Percentiles rank a stretch among this genome's conserved stretches.
phyloP scores from a whole-genome alignment of 768 basidiomycete species.

The Kwoniella sp. region DNA sequence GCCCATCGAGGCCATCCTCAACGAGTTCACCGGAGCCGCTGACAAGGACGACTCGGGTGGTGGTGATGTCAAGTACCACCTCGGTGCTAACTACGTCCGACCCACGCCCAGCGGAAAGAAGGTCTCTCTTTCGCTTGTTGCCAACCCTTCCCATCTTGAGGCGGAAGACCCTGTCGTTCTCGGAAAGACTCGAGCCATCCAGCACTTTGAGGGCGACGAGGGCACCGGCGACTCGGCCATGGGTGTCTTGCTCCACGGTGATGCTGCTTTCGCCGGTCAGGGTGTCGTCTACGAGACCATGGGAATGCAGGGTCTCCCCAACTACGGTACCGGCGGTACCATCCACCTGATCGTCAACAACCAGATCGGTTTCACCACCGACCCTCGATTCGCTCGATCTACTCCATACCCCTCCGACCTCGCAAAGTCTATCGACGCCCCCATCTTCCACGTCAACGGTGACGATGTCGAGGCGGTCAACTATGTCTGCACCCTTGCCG shows the following conservation, averaged over 20 bases:
- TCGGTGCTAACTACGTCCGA: conserved; percentile 96
- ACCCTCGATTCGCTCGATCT: conserved; percentile 93
- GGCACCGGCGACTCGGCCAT: conserved; percentile 75
- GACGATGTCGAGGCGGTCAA: conserved; percentile 98
- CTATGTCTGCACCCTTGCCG: conserved; percentile 95
- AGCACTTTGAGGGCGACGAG: conserved; percentile 89
- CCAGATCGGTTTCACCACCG: conserved; percentile 98
- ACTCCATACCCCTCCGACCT: conserved; percentile 98
- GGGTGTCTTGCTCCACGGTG: conserved; percentile 93
- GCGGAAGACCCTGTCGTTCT: conserved; percentile 97
- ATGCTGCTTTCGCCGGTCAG: conserved; percentile 97
- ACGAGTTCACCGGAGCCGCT: conserved; percentile 80
- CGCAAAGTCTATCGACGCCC: conserved; percentile 95
- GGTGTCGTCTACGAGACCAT: conserved; percentile 99
- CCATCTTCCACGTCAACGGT: conserved; percentile 99
- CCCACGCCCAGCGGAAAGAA: conserved; percentile 98
- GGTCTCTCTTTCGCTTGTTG: conserved; percentile 92
- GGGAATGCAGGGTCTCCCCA: conserved; percentile 92
- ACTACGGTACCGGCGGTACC: conserved; percentile 95
- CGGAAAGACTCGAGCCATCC: conserved; percentile 95
- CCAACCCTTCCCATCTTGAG: conserved; percentile 97
- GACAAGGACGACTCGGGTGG: conserved; percentile 71
- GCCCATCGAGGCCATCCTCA: conserved; percentile 94
- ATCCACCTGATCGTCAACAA: conserved; percentile 99
- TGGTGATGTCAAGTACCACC: conserved; percentile 97